A percentile compares a stretch with the other conserved stretches of the same genome.
These are phyloP conservation scores for Conticribra guillardii DNA, from an alignment of 108 stramenopile genomes.

Conservation along the genomic window DNA sequence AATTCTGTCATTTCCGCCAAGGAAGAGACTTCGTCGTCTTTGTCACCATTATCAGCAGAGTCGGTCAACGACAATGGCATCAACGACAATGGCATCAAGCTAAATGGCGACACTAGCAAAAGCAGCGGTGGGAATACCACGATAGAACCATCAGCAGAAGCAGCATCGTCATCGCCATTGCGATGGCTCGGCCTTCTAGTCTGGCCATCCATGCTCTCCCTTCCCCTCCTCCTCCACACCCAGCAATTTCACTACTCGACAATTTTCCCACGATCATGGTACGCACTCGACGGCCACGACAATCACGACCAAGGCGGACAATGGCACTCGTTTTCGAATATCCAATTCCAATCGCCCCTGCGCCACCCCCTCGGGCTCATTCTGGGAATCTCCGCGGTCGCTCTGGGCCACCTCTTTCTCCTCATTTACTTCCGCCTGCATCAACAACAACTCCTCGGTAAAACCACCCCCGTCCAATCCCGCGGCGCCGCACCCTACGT, in stretches of 20 bases:
- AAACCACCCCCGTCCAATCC: slow-evolving; percentile 73
- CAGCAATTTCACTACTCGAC: slow-evolving; percentile 49
- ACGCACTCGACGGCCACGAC: slow-evolving; percentile 24
- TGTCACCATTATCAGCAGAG: too few species aligned
- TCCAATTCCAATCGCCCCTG: slow-evolving; percentile 21
- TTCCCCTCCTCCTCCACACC: slow-evolving; percentile 66
- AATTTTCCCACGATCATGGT: slow-evolving; percentile 73
- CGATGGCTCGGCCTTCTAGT: slow-evolving; percentile 71
- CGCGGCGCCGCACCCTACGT: slow-evolving; percentile 72
- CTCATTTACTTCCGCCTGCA: slow-evolving; percentile 66
- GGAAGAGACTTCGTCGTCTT: too few species aligned
- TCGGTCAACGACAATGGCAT: too few species aligned
- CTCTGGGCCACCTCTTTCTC: slow-evolving; percentile 78
- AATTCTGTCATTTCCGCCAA: too few species aligned
- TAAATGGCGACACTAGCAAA: too few species aligned
- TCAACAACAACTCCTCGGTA: slow-evolving; percentile 46
- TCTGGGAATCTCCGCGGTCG: slow-evolving; percentile 83
- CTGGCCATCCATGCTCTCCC: slow-evolving; percentile 78
- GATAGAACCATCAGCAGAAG: too few species aligned
- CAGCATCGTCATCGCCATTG: too few species aligned
- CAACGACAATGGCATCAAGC: too few species aligned
- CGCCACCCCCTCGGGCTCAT: slow-evolving; percentile 79
- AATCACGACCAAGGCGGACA: slow-evolving; percentile 30
- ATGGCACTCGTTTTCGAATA: slow-evolving; percentile 26
- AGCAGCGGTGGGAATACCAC: too few species aligned